Evolutionary conservation across 1,139 yeast genomes (phyloP), one percentile per base, ranked within the genome.

Genomic region (Geotrichum klebahnii): DNA sequence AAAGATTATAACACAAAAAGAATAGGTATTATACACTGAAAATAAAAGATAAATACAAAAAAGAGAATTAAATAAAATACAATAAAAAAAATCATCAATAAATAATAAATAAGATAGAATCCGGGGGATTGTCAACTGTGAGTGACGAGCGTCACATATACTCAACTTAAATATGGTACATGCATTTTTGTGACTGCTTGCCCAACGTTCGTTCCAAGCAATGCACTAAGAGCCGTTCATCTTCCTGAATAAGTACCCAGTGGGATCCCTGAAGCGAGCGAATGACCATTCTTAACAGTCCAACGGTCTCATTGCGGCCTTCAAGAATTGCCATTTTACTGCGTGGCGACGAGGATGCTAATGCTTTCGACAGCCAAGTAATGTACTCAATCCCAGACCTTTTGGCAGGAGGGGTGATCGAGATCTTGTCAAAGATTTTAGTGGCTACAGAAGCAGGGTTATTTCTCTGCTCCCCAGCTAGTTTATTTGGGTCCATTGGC

Each of bases 161-260:
- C 19, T n/a, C 26, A 20, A 16, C 6, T 32, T 28, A 31, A 16
- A 44, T 17, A 22, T 47, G 46, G 54, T 60, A 62, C 48, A 53
- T 58, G 44, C 67, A 63, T 16, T 57, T 55, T n/a, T 49, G 50
- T 23, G 57, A 54, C 33, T 54, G 54, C 31, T 58, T 50, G 22
- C 71, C 71, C 41, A 67, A 51, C 8, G 69, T 60, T 35, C 68
- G 58, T 47, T 65, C 63, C 29, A 67, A 57, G 44, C 68, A 64
- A 45, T 63, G 65, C 29, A 55, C 56, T 28, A 67, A 46, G 42
- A 66, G 58, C 20, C 65, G 56, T 23, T 67, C 55, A 36, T 64
- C 63, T 50, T 67, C 71, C 12, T 55, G 60, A 22, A 64, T 60
- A 8, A 67, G 52, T 50, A 60, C 67, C 63, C 69, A 66, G 37